A percentile compares a stretch with the other conserved stretches of the same genome.
Evolutionary conservation across 768 basidiomycete genomes (phyloP).

Genomic region (Collybia mongolica): DNA sequence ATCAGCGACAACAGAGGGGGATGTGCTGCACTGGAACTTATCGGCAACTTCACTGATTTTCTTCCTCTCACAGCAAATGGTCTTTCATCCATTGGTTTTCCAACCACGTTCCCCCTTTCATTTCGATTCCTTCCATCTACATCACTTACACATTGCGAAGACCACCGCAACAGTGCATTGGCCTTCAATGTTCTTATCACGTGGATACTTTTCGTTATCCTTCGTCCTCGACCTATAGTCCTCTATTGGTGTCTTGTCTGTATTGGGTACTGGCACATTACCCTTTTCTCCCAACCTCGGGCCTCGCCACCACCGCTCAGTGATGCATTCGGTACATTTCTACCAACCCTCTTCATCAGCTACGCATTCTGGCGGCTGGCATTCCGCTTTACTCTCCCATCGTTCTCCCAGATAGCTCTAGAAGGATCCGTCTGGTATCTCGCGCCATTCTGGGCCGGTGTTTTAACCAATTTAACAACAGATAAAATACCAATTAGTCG

Average conservation of each 20-base stretch:
- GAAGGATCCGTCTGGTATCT: conserved; percentile 77
- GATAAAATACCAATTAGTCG: conserved; percentile 75
- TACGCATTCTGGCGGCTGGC: conserved; percentile 80
- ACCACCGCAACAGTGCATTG: conserved; percentile 68
- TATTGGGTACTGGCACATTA: conserved; percentile 85
- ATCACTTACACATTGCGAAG: conserved; percentile 61
- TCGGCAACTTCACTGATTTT: conserved; percentile 75
- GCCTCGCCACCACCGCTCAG: conserved; percentile 67
- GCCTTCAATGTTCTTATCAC: conserved; percentile 72
- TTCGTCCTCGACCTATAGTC: conserved; percentile 69
- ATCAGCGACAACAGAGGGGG: conserved; percentile 67
- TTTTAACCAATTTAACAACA: conserved; percentile 71
- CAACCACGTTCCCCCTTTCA: conserved; percentile 70
- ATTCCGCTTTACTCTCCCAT: conserved; percentile 71
- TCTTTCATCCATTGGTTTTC: conserved; percentile 71
- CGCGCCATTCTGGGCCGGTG: conserved; percentile 74
- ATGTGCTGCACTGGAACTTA: conserved; percentile 67
- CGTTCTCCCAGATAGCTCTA: conserved; percentile 64
- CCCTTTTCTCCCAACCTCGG: conserved; percentile 74
- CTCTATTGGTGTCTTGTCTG: conserved; percentile 77
- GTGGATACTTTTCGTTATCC: conserved; percentile 64
- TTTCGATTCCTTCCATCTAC: conserved; percentile 53
- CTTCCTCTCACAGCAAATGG: conserved; percentile 58
- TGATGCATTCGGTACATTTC: conserved; percentile 72
- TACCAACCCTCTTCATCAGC: conserved; percentile 74